Conservation (phyloP, 495 filamentous ascomycete species). For the Penicillium chermesinum region DNA sequence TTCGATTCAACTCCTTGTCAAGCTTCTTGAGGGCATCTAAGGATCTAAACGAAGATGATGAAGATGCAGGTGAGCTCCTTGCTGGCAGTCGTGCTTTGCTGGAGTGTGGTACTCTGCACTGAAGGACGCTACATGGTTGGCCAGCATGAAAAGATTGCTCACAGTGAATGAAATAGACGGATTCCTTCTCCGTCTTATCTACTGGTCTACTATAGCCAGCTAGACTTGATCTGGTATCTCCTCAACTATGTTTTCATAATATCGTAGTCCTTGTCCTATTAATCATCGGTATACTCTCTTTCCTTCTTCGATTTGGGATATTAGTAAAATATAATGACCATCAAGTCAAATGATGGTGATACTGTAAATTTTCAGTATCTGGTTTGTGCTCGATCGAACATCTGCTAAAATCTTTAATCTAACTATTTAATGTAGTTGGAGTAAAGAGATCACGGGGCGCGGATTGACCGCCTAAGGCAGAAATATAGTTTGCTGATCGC, state of each 20-base stretch:
- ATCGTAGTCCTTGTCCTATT: neutral
- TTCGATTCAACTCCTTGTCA: neutral
- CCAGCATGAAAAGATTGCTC: neutral
- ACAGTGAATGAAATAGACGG: neutral
- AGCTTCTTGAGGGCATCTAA: neutral
- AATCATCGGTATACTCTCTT: neutral
- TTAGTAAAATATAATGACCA: too few relatives aligned
- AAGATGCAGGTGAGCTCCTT: neutral
- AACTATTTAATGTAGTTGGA: too few relatives aligned
- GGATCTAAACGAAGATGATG: neutral
- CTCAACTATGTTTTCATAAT: neutral
- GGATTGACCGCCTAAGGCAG: neutral
- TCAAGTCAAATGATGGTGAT: too few relatives aligned
- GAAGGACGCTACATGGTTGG: neutral
- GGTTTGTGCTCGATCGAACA: too few relatives aligned
- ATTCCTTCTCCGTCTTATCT: neutral
- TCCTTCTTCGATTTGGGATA: neutral
- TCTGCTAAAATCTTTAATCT: too few relatives aligned
- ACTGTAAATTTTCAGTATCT: too few relatives aligned
- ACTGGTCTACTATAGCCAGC: neutral
- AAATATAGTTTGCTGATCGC: neutral
- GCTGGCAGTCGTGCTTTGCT: neutral
- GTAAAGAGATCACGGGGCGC: too few relatives aligned
- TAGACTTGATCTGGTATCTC: neutral
- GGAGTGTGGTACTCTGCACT: neutral